Evolutionary conservation across 352 stramenopile genomes (phyloP).

Genomic region (Phytopythium ostracodes): DNA sequence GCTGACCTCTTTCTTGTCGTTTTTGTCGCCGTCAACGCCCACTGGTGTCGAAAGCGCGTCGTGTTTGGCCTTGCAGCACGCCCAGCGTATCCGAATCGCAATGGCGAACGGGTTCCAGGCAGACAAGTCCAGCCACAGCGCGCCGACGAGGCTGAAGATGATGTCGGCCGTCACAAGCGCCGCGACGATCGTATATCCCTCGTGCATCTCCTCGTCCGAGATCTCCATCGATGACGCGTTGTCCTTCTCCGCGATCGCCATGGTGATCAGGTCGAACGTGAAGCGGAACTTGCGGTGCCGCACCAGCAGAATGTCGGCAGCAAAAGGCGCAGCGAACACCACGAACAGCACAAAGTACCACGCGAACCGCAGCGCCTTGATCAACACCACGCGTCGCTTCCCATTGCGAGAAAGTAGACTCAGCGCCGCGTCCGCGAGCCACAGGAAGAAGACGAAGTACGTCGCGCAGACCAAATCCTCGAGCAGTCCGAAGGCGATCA

Average conservation of each 20-base stretch:
- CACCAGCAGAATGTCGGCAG: slow-evolving; percentile 24
- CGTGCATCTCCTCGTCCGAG: slow-evolving; percentile 12
- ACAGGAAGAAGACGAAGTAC: slow-evolving; percentile 21
- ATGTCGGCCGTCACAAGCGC: slow-evolving; percentile 7
- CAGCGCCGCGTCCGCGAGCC: slow-evolving; percentile 18
- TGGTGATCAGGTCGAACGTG: slow-evolving; percentile 25
- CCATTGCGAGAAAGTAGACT: not conserved
- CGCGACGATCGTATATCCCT: slow-evolving; percentile 12
- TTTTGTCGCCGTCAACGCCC: no score
- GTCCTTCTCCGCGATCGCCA: slow-evolving; percentile 26
- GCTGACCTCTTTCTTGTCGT: no score
- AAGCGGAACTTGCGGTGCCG: slow-evolving; percentile 26
- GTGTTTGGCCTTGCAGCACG: not conserved
- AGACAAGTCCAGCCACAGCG: not conserved
- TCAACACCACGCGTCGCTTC: not conserved
- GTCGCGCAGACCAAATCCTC: slow-evolving; percentile 28
- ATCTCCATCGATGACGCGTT: slow-evolving; percentile 18
- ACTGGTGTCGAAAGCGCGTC: not conserved
- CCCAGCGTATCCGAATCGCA: not conserved
- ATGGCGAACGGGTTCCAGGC: slow-evolving; percentile 4
- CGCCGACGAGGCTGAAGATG: slow-evolving; percentile 12
- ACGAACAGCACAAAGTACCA: slow-evolving; percentile 14
- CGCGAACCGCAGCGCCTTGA: not conserved
- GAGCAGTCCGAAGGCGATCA: slow-evolving; percentile 12
- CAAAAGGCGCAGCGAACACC: slow-evolving; percentile 20